These are phyloP conservation scores for Verticillium nubilum DNA, from an alignment of 2,329 filamentous ascomycete genomes.

Conservation along the genomic window DNA sequence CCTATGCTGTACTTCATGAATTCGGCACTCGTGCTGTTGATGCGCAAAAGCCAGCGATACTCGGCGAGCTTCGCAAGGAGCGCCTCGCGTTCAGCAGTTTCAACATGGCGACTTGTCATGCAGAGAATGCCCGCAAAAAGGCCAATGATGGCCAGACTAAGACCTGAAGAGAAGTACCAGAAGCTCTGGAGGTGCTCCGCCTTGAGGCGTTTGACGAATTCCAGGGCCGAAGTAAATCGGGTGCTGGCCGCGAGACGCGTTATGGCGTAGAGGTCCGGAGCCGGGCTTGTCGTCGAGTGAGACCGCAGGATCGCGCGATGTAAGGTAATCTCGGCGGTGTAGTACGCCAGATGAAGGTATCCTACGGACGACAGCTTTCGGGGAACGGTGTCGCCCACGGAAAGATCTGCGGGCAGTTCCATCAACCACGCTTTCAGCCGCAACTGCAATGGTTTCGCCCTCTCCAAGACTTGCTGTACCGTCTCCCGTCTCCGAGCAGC, in stretches of 20 bases:
- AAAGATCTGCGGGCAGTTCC: slow-evolving; percentile 34
- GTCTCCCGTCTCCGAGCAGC: slow-evolving; percentile 3
- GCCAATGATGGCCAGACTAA: slow-evolving; percentile 25
- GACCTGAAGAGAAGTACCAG: slow-evolving; percentile 29
- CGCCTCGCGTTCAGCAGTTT: slow-evolving; percentile 1
- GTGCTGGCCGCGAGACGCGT: slow-evolving; percentile 19
- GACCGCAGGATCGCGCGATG: slow-evolving; percentile 35
- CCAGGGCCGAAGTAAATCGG: slow-evolving; percentile 23
- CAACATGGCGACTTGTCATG: slow-evolving; percentile 7
- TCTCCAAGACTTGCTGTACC: slow-evolving; percentile 28
- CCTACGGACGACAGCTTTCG: slow-evolving; percentile 32
- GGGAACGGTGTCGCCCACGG: slow-evolving; percentile 30
- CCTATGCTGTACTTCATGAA: slow-evolving; percentile 10
- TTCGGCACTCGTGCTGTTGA: slow-evolving; percentile 6
- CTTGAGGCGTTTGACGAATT: slow-evolving; percentile 26
- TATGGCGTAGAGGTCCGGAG: slow-evolving; percentile 6
- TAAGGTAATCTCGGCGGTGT: slow-evolving; percentile 35
- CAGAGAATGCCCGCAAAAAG: slow-evolving; percentile 21
- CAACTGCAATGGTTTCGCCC: slow-evolving; percentile 40
- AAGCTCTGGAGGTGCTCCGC: slow-evolving; percentile 34
- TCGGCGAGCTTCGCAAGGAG: slow-evolving; percentile 10
- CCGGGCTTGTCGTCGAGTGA: slow-evolving; percentile 4
- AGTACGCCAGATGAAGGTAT: slow-evolving; percentile 35
- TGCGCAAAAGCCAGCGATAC: slow-evolving; percentile 12
- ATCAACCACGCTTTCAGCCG: slow-evolving; percentile 39